phyloP scores from a whole-genome alignment of 768 basidiomycete genomes.

The Serendipita vermifera region DNA sequence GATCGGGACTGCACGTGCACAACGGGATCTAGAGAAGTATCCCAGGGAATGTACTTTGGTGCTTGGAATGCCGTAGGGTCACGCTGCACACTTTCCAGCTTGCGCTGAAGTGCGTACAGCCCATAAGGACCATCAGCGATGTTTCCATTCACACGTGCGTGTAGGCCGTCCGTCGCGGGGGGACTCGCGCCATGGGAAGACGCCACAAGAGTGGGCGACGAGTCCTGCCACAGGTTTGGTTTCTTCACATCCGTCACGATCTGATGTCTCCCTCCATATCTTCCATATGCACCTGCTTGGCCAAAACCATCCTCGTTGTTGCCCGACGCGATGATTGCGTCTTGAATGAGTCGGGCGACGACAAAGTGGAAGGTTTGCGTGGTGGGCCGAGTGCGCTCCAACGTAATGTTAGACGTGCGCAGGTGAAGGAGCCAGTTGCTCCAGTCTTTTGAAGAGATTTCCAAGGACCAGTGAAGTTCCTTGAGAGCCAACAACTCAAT shows the following conservation, averaged over 20 bases:
- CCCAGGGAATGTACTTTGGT: constrained; percentile 3
- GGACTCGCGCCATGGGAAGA: constrained; percentile 1
- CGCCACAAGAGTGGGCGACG: not conserved
- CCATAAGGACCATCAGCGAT: constrained; percentile 6
- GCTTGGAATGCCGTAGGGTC: not conserved
- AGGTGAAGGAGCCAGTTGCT: constrained; percentile 7
- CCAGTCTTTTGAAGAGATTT: constrained; percentile 8
- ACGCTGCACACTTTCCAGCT: not conserved
- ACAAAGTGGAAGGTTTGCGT: constrained; percentile 1
- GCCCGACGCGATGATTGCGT: not conserved
- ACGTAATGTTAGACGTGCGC: constrained; percentile 6
- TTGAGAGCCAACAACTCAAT: constrained; percentile 10
- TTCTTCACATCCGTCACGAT: not conserved
- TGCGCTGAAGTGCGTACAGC: constrained; percentile 7
- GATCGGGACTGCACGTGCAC: constrained; percentile 4
- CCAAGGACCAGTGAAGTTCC: constrained; percentile 10
- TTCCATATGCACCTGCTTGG: not conserved
- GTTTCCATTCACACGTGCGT: constrained; percentile 5
- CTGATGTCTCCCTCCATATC: not conserved
- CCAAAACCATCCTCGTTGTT: not conserved
- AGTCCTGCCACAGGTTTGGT: not conserved
- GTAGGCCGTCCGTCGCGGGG: not conserved
- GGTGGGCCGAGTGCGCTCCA: constrained; percentile 7
- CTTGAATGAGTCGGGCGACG: constrained; percentile 5
- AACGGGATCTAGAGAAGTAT: constrained; percentile 3